Evolutionary conservation across 2,329 filamentous ascomycete species (phyloP).

Genomic region (Calonectria pseudoreteaudii): DNA sequence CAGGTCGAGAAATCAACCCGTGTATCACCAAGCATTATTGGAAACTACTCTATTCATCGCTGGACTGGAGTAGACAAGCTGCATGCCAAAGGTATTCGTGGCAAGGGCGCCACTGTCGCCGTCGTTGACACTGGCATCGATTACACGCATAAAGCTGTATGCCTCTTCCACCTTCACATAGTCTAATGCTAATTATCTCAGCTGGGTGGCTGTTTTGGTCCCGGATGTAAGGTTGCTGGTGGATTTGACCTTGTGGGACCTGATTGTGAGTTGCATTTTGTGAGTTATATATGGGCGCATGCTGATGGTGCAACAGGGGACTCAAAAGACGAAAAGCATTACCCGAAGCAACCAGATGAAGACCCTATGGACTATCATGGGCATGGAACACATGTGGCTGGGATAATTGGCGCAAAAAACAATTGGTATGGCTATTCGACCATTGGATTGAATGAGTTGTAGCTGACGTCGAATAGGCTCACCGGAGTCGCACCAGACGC

Average conservation of each 20-base stretch:
- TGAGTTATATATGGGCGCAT: background rate
- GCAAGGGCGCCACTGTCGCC: slow-evolving; percentile 52
- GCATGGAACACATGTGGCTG: slow-evolving; percentile 58
- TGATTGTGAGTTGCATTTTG: slow-evolving; percentile 38
- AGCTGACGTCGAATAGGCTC: slow-evolving; percentile 45
- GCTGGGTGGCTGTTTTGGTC: slow-evolving; percentile 55
- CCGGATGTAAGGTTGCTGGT: slow-evolving; percentile 52
- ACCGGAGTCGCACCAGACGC: slow-evolving; percentile 60
- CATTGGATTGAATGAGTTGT: background rate
- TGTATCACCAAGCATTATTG: slow-evolving; percentile 25
- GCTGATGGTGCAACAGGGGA: slow-evolving; percentile 43
- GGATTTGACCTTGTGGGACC: slow-evolving; percentile 53
- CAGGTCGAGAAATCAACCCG: slow-evolving; percentile 24
- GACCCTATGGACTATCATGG: slow-evolving; percentile 50
- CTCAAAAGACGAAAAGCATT: slow-evolving; percentile 42
- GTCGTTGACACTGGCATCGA: slow-evolving; percentile 55
- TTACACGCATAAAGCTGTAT: slow-evolving; percentile 53
- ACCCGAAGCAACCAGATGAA: slow-evolving; percentile 48
- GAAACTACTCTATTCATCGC: slow-evolving; percentile 51
- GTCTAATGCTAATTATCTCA: slow-evolving; percentile 27
- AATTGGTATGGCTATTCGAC: slow-evolving; percentile 42
- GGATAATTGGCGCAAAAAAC: slow-evolving; percentile 60
- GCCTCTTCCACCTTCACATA: background rate
- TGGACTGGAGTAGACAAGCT: slow-evolving; percentile 54
- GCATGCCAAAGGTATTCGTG: slow-evolving; percentile 51